phyloP scores from a whole-genome alignment of 305 asterid species.

The Fraxinus floribunda region DNA sequence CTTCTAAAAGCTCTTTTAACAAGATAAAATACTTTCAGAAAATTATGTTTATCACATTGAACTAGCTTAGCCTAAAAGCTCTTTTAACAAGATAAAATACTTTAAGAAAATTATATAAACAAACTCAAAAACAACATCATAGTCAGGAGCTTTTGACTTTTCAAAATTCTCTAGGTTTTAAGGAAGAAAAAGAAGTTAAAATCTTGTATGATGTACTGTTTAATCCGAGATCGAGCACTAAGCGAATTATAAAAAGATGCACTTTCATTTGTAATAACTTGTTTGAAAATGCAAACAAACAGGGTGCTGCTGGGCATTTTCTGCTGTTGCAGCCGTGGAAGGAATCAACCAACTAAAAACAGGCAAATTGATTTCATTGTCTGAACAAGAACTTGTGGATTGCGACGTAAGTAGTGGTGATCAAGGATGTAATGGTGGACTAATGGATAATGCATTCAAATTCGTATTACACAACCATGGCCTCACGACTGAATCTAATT shows the following conservation, averaged over 20 bases:
- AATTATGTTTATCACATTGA: too few species aligned
- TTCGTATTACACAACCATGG: conserved; percentile 21
- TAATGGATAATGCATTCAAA: conserved; percentile 22
- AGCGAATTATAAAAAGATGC: not conserved
- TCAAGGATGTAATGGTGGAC: conserved; percentile 25
- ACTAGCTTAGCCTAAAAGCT: too few species aligned
- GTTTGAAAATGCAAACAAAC: not conserved
- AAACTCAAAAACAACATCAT: not conserved
- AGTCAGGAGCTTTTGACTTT: too few species aligned
- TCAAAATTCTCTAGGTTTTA: not conserved
- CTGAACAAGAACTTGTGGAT: conserved; percentile 22
- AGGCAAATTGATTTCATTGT: not conserved
- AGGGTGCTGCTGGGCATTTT: conserved; percentile 25
- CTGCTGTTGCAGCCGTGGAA: conserved; percentile 19
- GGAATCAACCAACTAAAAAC: conserved; percentile 10
- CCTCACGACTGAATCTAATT: conserved; percentile 22
- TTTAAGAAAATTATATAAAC: too few species aligned
- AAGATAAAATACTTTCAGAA: not conserved
- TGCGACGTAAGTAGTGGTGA: conserved; percentile 18
- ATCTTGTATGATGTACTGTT: not conserved
- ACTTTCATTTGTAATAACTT: not conserved
- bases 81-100: too few species aligned
- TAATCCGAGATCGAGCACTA: not conserved
- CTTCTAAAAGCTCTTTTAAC: not conserved
- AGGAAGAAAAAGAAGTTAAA: not conserved